A percentile compares a stretch with the other conserved stretches of the same genome.
Evolutionary conservation across 2,329 filamentous ascomycete genomes (phyloP).

Genomic region (Dactylonectria macrodidyma): DNA sequence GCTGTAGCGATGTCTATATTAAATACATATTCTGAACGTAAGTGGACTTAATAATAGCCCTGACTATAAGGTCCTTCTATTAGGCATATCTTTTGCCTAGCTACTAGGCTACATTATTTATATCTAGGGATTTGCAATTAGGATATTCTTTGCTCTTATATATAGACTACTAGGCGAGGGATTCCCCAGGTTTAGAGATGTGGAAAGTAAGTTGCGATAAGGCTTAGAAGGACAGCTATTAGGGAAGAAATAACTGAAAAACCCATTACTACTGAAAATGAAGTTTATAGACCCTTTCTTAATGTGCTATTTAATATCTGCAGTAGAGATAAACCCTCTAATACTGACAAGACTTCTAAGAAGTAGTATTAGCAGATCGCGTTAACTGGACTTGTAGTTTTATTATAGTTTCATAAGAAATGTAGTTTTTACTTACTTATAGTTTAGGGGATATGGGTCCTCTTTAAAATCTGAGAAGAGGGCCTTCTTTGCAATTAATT

Average conservation of each 20-base stretch:
- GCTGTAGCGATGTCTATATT: constrained; percentile 27
- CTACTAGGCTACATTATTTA: constrained; percentile 19
- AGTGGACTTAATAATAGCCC: constrained; percentile 6
- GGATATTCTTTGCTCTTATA: constrained; percentile 30
- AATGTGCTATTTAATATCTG: constrained; percentile 14
- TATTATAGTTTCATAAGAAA: not conserved
- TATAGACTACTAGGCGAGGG: constrained; percentile 31
- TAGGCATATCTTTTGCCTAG: constrained; percentile 19
- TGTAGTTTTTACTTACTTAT: constrained; percentile 37
- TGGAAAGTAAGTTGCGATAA: constrained; percentile 28
- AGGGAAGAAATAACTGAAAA: constrained; percentile 30
- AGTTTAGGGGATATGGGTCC: constrained; percentile 41
- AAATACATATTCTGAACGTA: constrained; percentile 28
- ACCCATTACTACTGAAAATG: constrained; percentile 25
- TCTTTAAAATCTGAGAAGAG: constrained; percentile 40
- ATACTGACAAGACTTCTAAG: constrained; percentile 29
- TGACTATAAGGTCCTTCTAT: constrained; percentile 30
- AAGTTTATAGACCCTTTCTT: constrained; percentile 33
- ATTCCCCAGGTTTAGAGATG: constrained; percentile 23
- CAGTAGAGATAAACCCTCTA: constrained; percentile 20
- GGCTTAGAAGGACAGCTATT: constrained; percentile 15
- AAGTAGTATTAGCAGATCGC: not conserved
- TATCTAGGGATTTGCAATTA: constrained; percentile 23
- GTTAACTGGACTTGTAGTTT: not conserved
- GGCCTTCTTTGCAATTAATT: constrained; percentile 37